These are phyloP conservation scores for Candida wancherniae DNA, from an alignment of 805 yeast species.

Conservation along the genomic window DNA sequence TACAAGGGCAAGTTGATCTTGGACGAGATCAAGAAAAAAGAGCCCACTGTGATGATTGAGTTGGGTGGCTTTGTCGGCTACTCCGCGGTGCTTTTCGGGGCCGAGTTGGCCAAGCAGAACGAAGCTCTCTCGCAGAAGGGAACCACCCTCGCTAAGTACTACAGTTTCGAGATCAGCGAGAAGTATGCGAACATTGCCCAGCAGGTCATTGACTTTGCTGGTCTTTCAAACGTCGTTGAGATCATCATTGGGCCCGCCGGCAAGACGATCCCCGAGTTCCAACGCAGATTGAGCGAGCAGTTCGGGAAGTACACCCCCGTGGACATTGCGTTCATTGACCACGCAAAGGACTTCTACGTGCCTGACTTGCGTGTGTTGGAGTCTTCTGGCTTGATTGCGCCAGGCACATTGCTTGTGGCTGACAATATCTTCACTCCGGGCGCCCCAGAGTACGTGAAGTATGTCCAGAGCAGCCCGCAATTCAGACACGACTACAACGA, in stretches of 20 bases:
- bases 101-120: slow-evolving; percentile 19
- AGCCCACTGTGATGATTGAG: slow-evolving; percentile 27
- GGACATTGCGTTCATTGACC: slow-evolving; percentile 40
- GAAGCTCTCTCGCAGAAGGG: slow-evolving; percentile 5
- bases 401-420: slow-evolving; percentile 37
- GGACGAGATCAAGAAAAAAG: slow-evolving; percentile 19
- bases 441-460: slow-evolving; percentile 35
- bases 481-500: slow-evolving; percentile 30
- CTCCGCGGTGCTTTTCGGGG: slow-evolving; percentile 33
- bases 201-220: slow-evolving; percentile 29
- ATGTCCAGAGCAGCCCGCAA: slow-evolving; percentile 35
- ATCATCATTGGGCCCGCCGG: slow-evolving; percentile 32
- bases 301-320: slow-evolving; percentile 16
- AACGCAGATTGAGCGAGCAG: slow-evolving; percentile 10
- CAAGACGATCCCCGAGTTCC: slow-evolving; percentile 23
- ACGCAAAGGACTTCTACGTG: slow-evolving; percentile 32
- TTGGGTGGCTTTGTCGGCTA: slow-evolving; percentile 35
- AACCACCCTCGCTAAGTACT: slow-evolving; percentile 24
- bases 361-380: slow-evolving; percentile 42
- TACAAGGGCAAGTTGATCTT: slow-evolving; percentile 25
- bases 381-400: slow-evolving; percentile 32
- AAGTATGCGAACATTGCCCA: slow-evolving; percentile 29
- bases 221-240: slow-evolving; percentile 26
- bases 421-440: slow-evolving; percentile 36
- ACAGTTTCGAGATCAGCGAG: slow-evolving; percentile 28